Percentiles rank a stretch among this genome's conserved stretches.
Evolutionary conservation across 176 grass and related monocot genomes (phyloP).

Genomic region (Raddia distichophylla): DNA sequence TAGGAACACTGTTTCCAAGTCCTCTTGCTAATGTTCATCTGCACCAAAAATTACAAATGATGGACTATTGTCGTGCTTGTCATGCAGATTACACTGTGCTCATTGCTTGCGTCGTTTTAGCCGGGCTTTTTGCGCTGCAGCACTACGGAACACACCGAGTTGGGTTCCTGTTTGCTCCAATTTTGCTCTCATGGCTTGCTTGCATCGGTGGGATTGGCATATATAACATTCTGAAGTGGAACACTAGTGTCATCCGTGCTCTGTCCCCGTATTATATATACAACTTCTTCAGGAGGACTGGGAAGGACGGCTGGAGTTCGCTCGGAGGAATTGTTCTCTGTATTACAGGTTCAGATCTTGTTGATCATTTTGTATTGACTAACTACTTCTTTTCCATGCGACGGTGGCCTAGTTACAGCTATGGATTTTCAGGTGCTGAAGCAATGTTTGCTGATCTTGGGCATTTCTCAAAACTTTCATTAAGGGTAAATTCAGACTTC

Average conservation of each 20-base stretch:
- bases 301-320: slow-evolving; percentile 89
- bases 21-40: neutral
- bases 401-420: slow-evolving; percentile 19
- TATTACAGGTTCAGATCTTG: slow-evolving; percentile 72
- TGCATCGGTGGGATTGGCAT: slow-evolving; percentile 83
- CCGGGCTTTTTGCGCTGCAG: slow-evolving; percentile 76
- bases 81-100: slow-evolving; percentile 72
- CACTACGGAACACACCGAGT: slow-evolving; percentile 83
- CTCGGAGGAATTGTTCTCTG: slow-evolving; percentile 91
- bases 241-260: slow-evolving; percentile 68
- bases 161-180: slow-evolving; percentile 87
- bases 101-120: slow-evolving; percentile 65
- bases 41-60: slow-evolving; percentile 9
- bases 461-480: slow-evolving; percentile 82
- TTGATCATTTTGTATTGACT: neutral
- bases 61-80: neutral
- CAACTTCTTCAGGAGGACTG: slow-evolving; percentile 83
- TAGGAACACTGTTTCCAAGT: neutral
- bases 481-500: slow-evolving; percentile 48
- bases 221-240: slow-evolving; percentile 92
- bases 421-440: slow-evolving; percentile 68
- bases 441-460: slow-evolving; percentile 98
- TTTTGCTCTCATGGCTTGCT: slow-evolving; percentile 78
- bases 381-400: slow-evolving; percentile 3
- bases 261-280: slow-evolving; percentile 89